Evolutionary conservation across 768 basidiomycete genomes (phyloP), one percentile per base, ranked within the genome.

Genomic region (Tricholoma hemisulphureum): DNA sequence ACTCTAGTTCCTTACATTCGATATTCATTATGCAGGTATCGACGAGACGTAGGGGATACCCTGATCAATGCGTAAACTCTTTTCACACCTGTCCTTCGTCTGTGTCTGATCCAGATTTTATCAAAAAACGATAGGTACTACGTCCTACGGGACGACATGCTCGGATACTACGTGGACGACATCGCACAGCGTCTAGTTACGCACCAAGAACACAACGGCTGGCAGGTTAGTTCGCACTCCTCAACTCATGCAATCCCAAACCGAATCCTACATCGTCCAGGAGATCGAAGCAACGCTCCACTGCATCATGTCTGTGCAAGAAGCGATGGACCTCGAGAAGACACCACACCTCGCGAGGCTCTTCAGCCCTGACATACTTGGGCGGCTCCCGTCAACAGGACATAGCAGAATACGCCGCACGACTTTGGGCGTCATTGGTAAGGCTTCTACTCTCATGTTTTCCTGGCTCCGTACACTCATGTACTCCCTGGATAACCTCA

Each of bases 221-320:
- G 92, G 92, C 89, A 94, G 83, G 94, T 91, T 53, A 51, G 63
- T 67, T n/a, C n/a, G n/a, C 8, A 28, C 16, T 28, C 23, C 11
- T 28, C 2, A n/a, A n/a, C 26, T 9, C 26, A 3, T 3, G 9
- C 9, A 1, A 2, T 3, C 16, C 13, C 26, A 18, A 39, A 50
- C 49, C 46, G 41, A 45, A 23, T 35, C n/a, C 34, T 21, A 6
- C 26, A 8, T 6, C 14, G 31, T 32, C 0, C 61, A 96, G 92
- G 87, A 91, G 58, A 81, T 94, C 35, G 95, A 98, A 72, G 90
- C 90, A 2, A 87, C 87, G 0, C 70, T 98, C 6, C 91, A 95
- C 66, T 95, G 91, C 65, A 79, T 96, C 35, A 86, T 87, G 75
- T 88, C 88, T 6, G 80, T 94, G 8, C 91, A 95, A 65, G 95